phyloP scores from a whole-genome alignment of 2,329 filamentous ascomycete genomes.

The Aspergillus ibericus region DNA sequence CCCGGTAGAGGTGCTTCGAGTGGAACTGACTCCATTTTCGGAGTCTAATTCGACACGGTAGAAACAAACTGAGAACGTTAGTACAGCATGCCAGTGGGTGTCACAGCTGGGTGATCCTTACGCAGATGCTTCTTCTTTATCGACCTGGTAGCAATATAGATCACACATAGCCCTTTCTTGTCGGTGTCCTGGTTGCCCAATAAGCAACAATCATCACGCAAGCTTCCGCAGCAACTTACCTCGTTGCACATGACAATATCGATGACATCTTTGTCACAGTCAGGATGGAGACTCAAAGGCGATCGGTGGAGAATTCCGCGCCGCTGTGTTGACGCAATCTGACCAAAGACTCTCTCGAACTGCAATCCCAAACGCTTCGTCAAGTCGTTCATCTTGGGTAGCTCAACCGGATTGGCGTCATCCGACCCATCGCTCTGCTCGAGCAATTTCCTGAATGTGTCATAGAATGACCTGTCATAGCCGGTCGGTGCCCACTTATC shows the following conservation, averaged over 20 bases:
- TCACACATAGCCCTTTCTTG: constrained; percentile 26
- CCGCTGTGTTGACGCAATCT: constrained; percentile 69
- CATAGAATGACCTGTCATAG: constrained; percentile 44
- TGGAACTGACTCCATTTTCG: constrained; percentile 60
- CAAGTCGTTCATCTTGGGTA: constrained; percentile 65
- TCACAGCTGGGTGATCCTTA: constrained; percentile 20
- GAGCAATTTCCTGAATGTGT: constrained; percentile 53
- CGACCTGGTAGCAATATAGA: constrained; percentile 38
- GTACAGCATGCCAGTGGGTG: background rate
- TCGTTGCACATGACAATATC: constrained; percentile 62
- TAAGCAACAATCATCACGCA: constrained; percentile 4
- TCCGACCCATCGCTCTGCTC: constrained; percentile 52
- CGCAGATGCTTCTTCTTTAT: constrained; percentile 33
- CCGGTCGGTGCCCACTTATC: constrained; percentile 43
- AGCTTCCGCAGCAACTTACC: constrained; percentile 30
- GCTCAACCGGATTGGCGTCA: constrained; percentile 50
- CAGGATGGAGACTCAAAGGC: constrained; percentile 49
- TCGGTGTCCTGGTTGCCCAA: constrained; percentile 22
- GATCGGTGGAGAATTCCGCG: constrained; percentile 67
- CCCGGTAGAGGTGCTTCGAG: constrained; percentile 32
- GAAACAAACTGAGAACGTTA: constrained; percentile 53
- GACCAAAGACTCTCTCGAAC: constrained; percentile 62
- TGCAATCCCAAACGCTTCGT: constrained; percentile 59
- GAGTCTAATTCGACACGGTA: constrained; percentile 57
- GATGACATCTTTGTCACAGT: constrained; percentile 38